These are phyloP conservation scores for Thermochaetoides dissita DNA, from an alignment of 2,329 filamentous ascomycete genomes.

Conservation along the genomic window DNA sequence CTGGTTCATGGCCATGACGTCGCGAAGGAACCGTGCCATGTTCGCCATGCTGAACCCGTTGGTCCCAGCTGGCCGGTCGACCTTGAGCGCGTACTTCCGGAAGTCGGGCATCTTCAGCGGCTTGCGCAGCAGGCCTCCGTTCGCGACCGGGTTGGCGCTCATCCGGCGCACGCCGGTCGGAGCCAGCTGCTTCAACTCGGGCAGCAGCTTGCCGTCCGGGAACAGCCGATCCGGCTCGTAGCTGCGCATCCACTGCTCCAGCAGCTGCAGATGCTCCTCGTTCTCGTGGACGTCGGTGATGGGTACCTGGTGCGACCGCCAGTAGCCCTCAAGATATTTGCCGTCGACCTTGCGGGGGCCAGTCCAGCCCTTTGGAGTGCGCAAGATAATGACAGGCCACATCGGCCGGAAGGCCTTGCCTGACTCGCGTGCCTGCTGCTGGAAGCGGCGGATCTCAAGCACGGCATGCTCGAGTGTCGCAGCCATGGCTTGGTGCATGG, in stretches of 20 bases:
- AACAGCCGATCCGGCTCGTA: constrained; percentile 65
- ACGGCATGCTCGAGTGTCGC: constrained; percentile 61
- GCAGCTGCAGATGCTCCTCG: constrained; percentile 47
- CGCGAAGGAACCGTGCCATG: constrained; percentile 52
- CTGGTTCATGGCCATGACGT: constrained; percentile 51
- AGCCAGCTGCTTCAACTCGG: constrained; percentile 49
- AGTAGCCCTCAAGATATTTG: constrained; percentile 62
- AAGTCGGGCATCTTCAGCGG: constrained; percentile 59
- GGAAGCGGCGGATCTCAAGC: constrained; percentile 51
- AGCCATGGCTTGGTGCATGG: constrained; percentile 74
- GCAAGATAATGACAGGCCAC: constrained; percentile 69
- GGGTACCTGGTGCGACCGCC: constrained; percentile 66
- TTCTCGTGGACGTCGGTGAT: constrained; percentile 57
- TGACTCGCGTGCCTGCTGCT: constrained; percentile 57
- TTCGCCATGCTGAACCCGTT: constrained; percentile 53
- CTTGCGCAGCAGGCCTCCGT: constrained; percentile 53
- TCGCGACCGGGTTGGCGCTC: constrained; percentile 64
- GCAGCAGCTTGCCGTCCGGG: constrained; percentile 46
- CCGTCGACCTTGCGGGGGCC: constrained; percentile 57
- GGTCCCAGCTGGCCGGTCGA: constrained; percentile 45
- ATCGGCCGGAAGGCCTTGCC: constrained; percentile 55
- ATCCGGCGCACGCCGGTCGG: constrained; percentile 55
- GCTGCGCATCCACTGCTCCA: constrained; percentile 65
- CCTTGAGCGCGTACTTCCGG: constrained; percentile 48
- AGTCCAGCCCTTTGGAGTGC: constrained; percentile 70